Conservation (phyloP, 2,329 filamentous ascomycete genomes). For the Myriosclerotinia duriaeana region DNA sequence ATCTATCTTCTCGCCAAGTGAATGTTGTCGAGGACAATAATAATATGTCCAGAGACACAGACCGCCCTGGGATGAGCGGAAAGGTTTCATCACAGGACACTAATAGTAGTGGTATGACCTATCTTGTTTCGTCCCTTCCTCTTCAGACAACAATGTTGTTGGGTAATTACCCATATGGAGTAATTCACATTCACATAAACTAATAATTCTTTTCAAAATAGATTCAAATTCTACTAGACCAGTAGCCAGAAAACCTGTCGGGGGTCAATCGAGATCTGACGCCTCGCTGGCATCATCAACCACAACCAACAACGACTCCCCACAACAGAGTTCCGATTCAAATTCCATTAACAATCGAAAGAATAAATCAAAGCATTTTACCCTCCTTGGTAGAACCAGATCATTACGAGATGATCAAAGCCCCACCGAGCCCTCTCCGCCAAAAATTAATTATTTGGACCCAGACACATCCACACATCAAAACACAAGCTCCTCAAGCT, state of each 20-base stretch:
- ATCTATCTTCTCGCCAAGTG: constrained; percentile 36
- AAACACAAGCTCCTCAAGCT: constrained; percentile 40
- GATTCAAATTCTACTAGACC: constrained; percentile 34
- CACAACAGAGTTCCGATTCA: constrained; percentile 26
- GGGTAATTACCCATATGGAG: constrained; percentile 11
- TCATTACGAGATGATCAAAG: constrained; percentile 47
- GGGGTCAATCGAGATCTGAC: constrained; percentile 36
- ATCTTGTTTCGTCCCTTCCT: constrained; percentile 28
- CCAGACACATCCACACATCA: constrained; percentile 41
- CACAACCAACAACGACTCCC: constrained; percentile 9
- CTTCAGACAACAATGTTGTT: constrained; percentile 19
- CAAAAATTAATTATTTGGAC: constrained; percentile 24
- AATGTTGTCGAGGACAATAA: constrained; percentile 38
- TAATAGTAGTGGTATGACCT: constrained; percentile 38
- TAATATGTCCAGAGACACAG: constrained; percentile 40
- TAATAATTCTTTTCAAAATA: constrained; percentile 27
- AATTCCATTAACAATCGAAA: constrained; percentile 31
- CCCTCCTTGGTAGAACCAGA: constrained; percentile 44
- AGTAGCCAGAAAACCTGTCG: constrained; percentile 37
- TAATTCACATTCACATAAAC: constrained; percentile 12
- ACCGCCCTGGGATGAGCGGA: constrained; percentile 34
- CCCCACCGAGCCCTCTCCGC: constrained; percentile 25
- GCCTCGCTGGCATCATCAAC: constrained; percentile 32
- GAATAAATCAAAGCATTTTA: constrained; percentile 41
- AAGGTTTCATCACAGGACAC: constrained; percentile 39